A percentile compares a stretch with the other conserved stretches of the same genome.
phyloP scores from a whole-genome alignment of 2,329 filamentous ascomycete species.

The Hyphodiscus sp. region DNA sequence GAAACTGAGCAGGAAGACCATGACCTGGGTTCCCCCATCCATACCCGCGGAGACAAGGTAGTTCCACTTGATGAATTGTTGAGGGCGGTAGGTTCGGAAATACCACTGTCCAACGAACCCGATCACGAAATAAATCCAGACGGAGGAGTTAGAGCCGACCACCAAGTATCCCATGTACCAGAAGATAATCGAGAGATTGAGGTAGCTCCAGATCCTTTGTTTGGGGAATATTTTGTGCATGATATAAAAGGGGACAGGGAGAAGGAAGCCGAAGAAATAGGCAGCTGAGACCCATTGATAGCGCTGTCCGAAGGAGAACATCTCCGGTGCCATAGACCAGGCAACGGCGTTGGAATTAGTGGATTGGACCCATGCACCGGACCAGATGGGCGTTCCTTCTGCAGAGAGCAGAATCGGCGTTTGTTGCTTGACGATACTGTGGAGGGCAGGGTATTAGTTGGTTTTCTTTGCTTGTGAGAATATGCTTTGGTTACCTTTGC shows the following conservation, averaged over 20 bases:
- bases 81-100: constrained; percentile 49
- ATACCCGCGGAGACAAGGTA: constrained; percentile 68
- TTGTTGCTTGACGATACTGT: constrained; percentile 37
- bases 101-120: constrained; percentile 33
- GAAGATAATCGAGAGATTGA: constrained; percentile 38
- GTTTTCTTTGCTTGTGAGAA: no score
- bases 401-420: constrained; percentile 35
- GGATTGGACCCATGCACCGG: constrained; percentile 39
- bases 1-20: constrained; percentile 65
- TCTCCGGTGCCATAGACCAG: constrained; percentile 34
- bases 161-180: constrained; percentile 38
- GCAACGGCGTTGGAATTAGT: constrained; percentile 37
- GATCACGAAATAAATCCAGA: constrained; percentile 30
- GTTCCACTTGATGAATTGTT: constrained; percentile 75
- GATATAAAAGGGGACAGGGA: constrained; percentile 35
- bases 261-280: constrained; percentile 37
- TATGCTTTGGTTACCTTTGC: no score
- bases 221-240: constrained; percentile 21
- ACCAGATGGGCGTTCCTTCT: constrained; percentile 41
- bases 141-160: constrained; percentile 37
- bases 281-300: constrained; percentile 36
- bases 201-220: constrained; percentile 19
- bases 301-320: constrained; percentile 35
- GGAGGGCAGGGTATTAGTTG: constrained; percentile 28
- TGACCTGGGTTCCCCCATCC: constrained; percentile 61